Base-by-base conservation (phyloP, 2,329 filamentous ascomycete genomes). In the Xylaria sp. region DNA sequence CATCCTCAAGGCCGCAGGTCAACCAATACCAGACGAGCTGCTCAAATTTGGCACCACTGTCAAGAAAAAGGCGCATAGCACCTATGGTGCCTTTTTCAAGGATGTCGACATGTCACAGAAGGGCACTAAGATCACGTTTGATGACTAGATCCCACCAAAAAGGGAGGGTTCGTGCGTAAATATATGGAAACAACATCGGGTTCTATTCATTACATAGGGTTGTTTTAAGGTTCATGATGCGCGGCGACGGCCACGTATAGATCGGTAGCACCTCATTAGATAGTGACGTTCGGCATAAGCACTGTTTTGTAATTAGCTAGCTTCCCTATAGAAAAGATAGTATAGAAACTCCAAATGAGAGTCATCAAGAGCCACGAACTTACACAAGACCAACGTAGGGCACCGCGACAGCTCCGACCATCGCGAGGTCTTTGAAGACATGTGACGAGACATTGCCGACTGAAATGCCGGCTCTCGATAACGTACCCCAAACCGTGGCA, bases 21-120 rank as follows among this genome's bases (percentile, higher is more conserved):
- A 99, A 82, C 87, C 90, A 13, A 93, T 99, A 0, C 96, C 96
- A 2, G 94, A 97, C 52, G 92, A 93, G 31, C 84, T 99, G 46
- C 86, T 98, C 80, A 98, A 97, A 83, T 99, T 98, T 75, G 96
- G 96, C 76, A 97, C 94, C 25, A 98, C 95, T 0, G 96, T 99
- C 62, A 99, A 98, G 89, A 98, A 97, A 89, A 98, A 98, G 94
- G 89, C 90, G 58, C 96, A 99, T 83, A 92, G 94, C 77, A 92
- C 93, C 57, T 99, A 98, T 79, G 96, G 96, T 66, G 94, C 94
- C 39, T 98, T 98, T 80, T 97, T 92, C 86, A 97, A 96, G 82
- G 94, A 98, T 75, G 90, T 93, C 9, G 92, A 93, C 75, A 91
- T 91, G 80, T 93, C 88, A 79, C 92, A 95, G 82, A 91, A 92